Percentiles rank a stretch among this genome's conserved stretches.
These are phyloP conservation scores for Dryas integrifolia DNA, from an alignment of 331 rosid species.

Conservation along the genomic window DNA sequence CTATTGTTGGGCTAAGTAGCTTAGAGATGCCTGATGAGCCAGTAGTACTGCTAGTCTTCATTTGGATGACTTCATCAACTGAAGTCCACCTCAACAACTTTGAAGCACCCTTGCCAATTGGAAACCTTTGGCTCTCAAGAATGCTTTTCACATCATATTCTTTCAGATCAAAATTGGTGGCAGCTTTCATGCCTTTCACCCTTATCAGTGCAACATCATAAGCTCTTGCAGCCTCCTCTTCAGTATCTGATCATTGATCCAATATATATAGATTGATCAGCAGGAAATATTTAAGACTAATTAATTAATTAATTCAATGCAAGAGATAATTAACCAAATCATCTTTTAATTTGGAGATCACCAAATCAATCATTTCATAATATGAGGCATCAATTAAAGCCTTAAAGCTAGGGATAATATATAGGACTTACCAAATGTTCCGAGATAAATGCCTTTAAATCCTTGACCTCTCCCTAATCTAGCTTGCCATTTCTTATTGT, in stretches of 20 bases:
- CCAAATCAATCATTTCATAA: too few relatives aligned
- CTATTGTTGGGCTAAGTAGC: too few relatives aligned
- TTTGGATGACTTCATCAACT: slow-evolving; percentile 11
- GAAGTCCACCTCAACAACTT: slow-evolving; percentile 12
- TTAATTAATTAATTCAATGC: background rate
- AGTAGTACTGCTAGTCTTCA: too few relatives aligned
- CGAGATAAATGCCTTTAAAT: slow-evolving; percentile 24
- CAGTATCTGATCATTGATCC: slow-evolving; percentile 13
- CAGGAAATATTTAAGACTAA: background rate
- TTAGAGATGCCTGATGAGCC: too few relatives aligned
- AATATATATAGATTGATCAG: background rate
- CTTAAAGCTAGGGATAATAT: too few relatives aligned
- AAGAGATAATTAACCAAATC: background rate
- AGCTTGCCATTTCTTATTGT: slow-evolving; percentile 31
- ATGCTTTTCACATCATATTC: slow-evolving; percentile 25
- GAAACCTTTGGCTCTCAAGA: slow-evolving; percentile 7
- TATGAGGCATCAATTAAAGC: too few relatives aligned
- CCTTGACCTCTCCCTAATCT: slow-evolving; percentile 30
- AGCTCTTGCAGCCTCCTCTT: slow-evolving; percentile 37
- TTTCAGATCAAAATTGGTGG: slow-evolving; percentile 26
- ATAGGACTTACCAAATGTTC: slow-evolving; percentile 31
- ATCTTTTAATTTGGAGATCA: too few relatives aligned
- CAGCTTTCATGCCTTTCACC: slow-evolving; percentile 10
- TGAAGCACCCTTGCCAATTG: slow-evolving; percentile 31
- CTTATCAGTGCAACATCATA: slow-evolving; percentile 34